These are phyloP conservation scores for Saccharum hybrid DNA, from an alignment of 202 grass and related monocot genomes.

Conservation along the genomic window DNA sequence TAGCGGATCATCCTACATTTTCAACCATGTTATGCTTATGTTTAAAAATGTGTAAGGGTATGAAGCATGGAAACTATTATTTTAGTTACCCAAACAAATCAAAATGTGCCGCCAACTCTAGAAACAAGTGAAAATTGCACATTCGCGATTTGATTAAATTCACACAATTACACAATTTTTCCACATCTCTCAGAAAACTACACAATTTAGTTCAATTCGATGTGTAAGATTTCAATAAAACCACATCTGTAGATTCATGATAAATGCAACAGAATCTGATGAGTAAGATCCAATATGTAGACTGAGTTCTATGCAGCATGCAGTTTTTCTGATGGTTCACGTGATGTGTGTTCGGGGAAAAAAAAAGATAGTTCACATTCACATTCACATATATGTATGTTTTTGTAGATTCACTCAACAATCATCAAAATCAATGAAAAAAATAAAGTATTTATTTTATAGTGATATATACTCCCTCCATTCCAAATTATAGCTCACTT, in stretches of 20 bases:
- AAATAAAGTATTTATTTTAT: not conserved
- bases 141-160: not conserved
- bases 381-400: not conserved
- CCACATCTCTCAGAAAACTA: not conserved
- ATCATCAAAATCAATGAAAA: not conserved
- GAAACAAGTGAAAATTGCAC: constrained; percentile 37
- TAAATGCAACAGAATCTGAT: not conserved
- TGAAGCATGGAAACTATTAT: constrained; percentile 14
- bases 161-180: not conserved
- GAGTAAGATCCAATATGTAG: not conserved
- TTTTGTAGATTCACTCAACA: constrained; percentile 1
- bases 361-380: not conserved
- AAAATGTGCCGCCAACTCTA: not conserved
- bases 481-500: not conserved
- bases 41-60: constrained; percentile 27
- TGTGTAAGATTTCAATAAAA: not conserved
- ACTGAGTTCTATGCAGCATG: not conserved
- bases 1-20: constrained; percentile 80
- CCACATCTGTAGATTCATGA: not conserved
- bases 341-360: not conserved
- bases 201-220: not conserved
- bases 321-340: not conserved
- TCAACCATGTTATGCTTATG: constrained; percentile 33
- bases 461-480: not conserved
- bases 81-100: constrained; percentile 18